A percentile compares a stretch with the other conserved stretches of the same genome.
phyloP scores from a whole-genome alignment of 495 filamentous ascomycete species.

The Annulohypoxylon maeteangense region DNA sequence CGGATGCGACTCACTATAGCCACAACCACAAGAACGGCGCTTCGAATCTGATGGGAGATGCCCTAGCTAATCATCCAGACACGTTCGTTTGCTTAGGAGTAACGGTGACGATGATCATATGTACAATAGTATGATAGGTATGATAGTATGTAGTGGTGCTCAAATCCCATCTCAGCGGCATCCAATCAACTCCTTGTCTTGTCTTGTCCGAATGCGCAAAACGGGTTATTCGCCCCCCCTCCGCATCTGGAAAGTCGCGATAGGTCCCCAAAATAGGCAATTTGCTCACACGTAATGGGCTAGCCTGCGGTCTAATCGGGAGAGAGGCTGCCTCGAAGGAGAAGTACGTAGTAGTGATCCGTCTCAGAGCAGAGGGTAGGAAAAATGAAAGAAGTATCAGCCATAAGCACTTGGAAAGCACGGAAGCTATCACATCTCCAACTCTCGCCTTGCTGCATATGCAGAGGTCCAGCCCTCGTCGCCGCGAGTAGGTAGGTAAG shows the following conservation, averaged over 20 bases:
- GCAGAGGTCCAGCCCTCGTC: conserved; percentile 7
- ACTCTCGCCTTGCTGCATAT: conserved; percentile 17
- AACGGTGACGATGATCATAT: conserved; percentile 29
- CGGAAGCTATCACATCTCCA: conserved; percentile 21
- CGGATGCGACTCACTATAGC: conserved; percentile 27
- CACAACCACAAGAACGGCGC: conserved; percentile 17
- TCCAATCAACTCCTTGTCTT: conserved; percentile 41
- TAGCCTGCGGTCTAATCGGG: conserved; percentile 35
- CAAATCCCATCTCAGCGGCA: conserved; percentile 43
- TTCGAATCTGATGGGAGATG: conserved; percentile 26
- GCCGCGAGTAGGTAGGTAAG: no score
- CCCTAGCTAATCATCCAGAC: conserved; percentile 27
- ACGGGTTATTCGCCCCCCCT: conserved; percentile 20
- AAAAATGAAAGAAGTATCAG: background rate
- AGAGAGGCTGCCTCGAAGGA: conserved; percentile 27
- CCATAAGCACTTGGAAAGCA: conserved; percentile 20
- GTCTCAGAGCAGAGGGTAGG: background rate
- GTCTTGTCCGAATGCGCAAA: conserved; percentile 27
- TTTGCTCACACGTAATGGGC: conserved; percentile 33
- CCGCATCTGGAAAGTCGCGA: conserved; percentile 34
- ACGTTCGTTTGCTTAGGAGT: conserved; percentile 22
- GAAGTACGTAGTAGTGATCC: background rate
- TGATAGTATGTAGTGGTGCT: conserved; percentile 35
- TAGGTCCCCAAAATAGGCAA: conserved; percentile 29
- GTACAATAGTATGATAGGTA: conserved; percentile 30